Evolutionary conservation across 768 basidiomycete genomes (phyloP).

Genomic region (Candolleomyces eurysporus): DNA sequence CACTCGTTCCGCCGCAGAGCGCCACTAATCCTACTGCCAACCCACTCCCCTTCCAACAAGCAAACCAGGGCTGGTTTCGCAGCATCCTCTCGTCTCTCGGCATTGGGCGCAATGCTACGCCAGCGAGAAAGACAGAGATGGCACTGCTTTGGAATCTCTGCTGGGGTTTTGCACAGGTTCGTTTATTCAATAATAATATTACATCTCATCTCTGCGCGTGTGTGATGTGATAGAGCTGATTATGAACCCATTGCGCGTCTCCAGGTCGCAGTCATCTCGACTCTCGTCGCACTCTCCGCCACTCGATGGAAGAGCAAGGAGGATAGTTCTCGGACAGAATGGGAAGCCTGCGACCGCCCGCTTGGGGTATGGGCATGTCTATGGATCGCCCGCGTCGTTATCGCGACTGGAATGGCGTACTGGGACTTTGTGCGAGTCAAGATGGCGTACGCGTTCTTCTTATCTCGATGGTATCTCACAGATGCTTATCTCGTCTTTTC

Average conservation of each 20-base stretch:
- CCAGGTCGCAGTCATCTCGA: slow-evolving; percentile 52
- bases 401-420: slow-evolving; percentile 48
- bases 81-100: slow-evolving; percentile 1
- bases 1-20: neutral
- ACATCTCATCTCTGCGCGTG: neutral
- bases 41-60: neutral
- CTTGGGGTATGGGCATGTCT: slow-evolving; percentile 66
- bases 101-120: slow-evolving; percentile 2
- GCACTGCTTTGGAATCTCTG: slow-evolving; percentile 48
- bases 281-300: slow-evolving; percentile 47
- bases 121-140: slow-evolving; percentile 48
- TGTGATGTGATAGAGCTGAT: neutral
- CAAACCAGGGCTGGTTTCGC: neutral
- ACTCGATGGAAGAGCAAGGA: slow-evolving; percentile 46
- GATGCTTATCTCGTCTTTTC: neutral
- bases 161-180: slow-evolving; percentile 53
- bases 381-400: slow-evolving; percentile 54
- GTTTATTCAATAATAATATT: slow-evolving; percentile 8
- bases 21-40: neutral
- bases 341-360: slow-evolving; percentile 61
- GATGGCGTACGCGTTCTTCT: slow-evolving; percentile 19
- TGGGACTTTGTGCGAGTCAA: slow-evolving; percentile 54
- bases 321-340: slow-evolving; percentile 44
- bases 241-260: neutral
- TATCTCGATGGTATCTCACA: neutral